phyloP scores from a whole-genome alignment of 208 protist species.

The Crithidia sp. region DNA sequence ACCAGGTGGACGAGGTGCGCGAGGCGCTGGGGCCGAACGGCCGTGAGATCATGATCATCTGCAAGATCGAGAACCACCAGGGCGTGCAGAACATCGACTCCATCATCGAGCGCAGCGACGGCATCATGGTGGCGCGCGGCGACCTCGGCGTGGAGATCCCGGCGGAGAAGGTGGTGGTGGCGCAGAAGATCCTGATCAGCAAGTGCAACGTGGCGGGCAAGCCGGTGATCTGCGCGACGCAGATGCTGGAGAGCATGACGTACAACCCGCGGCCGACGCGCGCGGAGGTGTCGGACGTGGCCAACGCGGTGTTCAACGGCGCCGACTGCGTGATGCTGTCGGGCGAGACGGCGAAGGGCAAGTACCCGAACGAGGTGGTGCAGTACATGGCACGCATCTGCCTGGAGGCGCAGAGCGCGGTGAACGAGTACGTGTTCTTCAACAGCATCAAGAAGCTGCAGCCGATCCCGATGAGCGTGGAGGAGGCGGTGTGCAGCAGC shows the following conservation, averaged over 20 bases:
- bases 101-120: constrained; percentile 97
- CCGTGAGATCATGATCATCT: constrained; percentile 96
- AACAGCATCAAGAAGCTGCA: constrained; percentile 87
- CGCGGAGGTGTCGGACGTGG: constrained; percentile 98
- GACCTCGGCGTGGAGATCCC: constrained; percentile 99
- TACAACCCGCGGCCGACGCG: constrained; percentile 98
- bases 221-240: constrained; percentile 98
- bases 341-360: constrained; percentile 98
- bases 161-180: constrained; percentile 96
- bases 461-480: constrained; percentile 77
- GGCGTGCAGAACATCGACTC: constrained; percentile 97
- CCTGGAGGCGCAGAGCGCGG: constrained; percentile 84
- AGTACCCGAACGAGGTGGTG: constrained; percentile 96
- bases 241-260: constrained; percentile 99
- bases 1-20: constrained; percentile 95
- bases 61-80: constrained; percentile 99
- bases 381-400: constrained; percentile 95
- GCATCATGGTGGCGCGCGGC: constrained; percentile 99
- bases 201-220: constrained; percentile 98
- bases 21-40: constrained; percentile 89
- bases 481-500: constrained; percentile 94
- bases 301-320: constrained; percentile 98
- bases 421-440: constrained; percentile 80
- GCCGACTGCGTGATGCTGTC: constrained; percentile 99
- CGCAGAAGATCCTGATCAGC: constrained; percentile 99